phyloP scores from a whole-genome alignment of 768 basidiomycete species.

The Mycena haematopus region DNA sequence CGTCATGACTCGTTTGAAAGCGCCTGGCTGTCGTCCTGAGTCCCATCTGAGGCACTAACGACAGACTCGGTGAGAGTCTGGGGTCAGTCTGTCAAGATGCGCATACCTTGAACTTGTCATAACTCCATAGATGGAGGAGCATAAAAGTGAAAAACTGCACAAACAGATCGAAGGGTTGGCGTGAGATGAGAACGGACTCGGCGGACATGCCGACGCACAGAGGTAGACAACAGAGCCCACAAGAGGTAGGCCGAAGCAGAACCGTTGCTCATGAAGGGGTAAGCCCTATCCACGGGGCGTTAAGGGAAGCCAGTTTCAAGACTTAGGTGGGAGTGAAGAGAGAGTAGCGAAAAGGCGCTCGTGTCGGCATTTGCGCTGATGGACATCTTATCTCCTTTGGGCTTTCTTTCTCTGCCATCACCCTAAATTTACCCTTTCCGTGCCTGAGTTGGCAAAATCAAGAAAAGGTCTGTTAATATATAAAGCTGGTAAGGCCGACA shows the following conservation, averaged over 20 bases:
- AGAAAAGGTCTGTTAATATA: too few species aligned
- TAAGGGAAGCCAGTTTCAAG: conserved; percentile 40
- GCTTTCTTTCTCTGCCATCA: too few species aligned
- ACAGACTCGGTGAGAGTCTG: neutral
- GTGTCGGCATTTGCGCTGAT: neutral
- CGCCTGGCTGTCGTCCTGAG: conserved; percentile 77
- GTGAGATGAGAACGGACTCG: conserved; percentile 35
- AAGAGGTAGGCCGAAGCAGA: conserved; percentile 78
- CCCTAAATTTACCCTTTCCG: too few species aligned
- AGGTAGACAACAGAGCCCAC: conserved; percentile 73
- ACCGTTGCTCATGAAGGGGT: conserved; percentile 66
- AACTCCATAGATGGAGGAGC: conserved; percentile 78
- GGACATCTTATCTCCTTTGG: neutral
- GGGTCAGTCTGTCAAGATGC: neutral
- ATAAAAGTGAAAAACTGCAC: conserved; percentile 73
- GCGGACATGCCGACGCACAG: conserved; percentile 60
- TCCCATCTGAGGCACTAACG: conserved; percentile 69
- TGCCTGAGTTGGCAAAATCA: too few species aligned
- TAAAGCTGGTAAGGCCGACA: too few species aligned
- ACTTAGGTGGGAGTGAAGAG: conserved; percentile 3
- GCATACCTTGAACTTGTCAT: conserved; percentile 65
- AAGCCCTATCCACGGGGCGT: conserved; percentile 28
- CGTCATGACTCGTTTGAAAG: conserved; percentile 92
- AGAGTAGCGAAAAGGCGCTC: neutral
- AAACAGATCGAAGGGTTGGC: neutral